phyloP scores from a whole-genome alignment of 2,329 filamentous ascomycete species.

The Colletotrichum scovillei region DNA sequence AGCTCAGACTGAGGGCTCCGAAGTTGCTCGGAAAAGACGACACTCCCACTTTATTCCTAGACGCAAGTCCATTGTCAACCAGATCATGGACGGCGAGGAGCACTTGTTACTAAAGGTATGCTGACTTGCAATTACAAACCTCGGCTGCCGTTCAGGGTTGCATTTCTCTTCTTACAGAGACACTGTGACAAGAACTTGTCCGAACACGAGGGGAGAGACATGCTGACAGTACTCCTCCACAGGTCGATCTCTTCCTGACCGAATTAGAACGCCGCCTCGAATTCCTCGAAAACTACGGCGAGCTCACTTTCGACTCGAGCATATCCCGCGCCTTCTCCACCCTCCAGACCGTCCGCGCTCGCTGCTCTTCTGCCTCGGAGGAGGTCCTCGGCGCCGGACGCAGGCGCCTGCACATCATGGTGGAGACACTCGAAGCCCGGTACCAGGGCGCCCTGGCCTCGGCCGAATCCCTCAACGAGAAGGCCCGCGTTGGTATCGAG shows the following conservation, averaged over 20 bases:
- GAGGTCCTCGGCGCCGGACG: slow-evolving; percentile 90
- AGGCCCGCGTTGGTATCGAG: slow-evolving; percentile 87
- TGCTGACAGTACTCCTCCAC: slow-evolving; percentile 12
- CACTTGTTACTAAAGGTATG: slow-evolving; percentile 67
- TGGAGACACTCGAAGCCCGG: slow-evolving; percentile 88
- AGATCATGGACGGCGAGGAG: slow-evolving; percentile 73
- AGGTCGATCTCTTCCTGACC: slow-evolving; percentile 84
- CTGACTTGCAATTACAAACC: not conserved
- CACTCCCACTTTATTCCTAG: slow-evolving; percentile 69
- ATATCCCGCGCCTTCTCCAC: slow-evolving; percentile 88
- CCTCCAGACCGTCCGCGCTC: slow-evolving; percentile 85
- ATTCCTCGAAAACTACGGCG: slow-evolving; percentile 88
- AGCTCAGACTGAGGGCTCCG: slow-evolving; percentile 47
- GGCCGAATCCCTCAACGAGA: slow-evolving; percentile 90
- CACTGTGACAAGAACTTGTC: too few relatives aligned
- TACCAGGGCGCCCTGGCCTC: slow-evolving; percentile 89
- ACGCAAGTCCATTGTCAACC: slow-evolving; percentile 68
- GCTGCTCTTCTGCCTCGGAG: slow-evolving; percentile 90
- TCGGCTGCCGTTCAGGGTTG: not conserved
- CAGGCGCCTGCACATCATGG: slow-evolving; percentile 85
- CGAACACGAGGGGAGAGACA: too few relatives aligned
- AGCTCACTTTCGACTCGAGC: slow-evolving; percentile 84
- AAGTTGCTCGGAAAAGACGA: slow-evolving; percentile 56
- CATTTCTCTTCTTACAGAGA: not conserved
- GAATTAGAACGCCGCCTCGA: slow-evolving; percentile 90